These are phyloP conservation scores for Hygrocybe coccinea DNA, from an alignment of 768 basidiomycete genomes.

Conservation along the genomic window DNA sequence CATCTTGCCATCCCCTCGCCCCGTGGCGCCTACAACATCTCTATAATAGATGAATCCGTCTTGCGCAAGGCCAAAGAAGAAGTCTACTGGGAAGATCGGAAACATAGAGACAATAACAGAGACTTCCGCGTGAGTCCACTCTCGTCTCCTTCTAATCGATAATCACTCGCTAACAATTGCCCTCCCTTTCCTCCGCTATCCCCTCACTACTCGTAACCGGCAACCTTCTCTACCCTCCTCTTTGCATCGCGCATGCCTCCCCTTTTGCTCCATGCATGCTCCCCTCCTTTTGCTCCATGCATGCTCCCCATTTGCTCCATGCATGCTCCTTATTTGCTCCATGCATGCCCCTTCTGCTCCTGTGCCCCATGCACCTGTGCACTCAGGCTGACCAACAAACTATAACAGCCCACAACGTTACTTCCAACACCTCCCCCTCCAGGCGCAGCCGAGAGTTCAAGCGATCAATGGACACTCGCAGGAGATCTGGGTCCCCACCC, in stretches of 20 bases:
- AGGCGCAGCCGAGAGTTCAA: no score
- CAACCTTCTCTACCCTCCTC: background rate
- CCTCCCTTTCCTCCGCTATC: background rate
- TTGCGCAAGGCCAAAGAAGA: no score
- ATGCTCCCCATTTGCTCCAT: background rate
- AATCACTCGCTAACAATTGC: background rate
- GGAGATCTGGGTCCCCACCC: background rate
- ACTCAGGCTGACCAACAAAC: no score
- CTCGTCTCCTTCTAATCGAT: background rate
- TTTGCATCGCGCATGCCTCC: background rate
- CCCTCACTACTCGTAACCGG: background rate
- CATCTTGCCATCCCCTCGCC: slow-evolving; percentile 4
- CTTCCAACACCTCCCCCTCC: no score
- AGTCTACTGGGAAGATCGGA: slow-evolving; percentile 1
- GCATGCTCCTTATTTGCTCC: background rate
- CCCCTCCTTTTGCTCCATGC: background rate
- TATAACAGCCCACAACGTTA: no score
- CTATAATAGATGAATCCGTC: no score
- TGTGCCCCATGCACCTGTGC: no score
- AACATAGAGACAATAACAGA: background rate
- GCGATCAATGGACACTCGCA: background rate
- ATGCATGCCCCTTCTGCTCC: background rate
- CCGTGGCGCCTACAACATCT: slow-evolving; percentile 4
- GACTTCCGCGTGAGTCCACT: background rate
- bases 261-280: background rate